Percentiles rank a stretch among this genome's conserved stretches.
phyloP scores from a whole-genome alignment of 176 grass and related monocot genomes.

The Chrysopogon serrulatus region DNA sequence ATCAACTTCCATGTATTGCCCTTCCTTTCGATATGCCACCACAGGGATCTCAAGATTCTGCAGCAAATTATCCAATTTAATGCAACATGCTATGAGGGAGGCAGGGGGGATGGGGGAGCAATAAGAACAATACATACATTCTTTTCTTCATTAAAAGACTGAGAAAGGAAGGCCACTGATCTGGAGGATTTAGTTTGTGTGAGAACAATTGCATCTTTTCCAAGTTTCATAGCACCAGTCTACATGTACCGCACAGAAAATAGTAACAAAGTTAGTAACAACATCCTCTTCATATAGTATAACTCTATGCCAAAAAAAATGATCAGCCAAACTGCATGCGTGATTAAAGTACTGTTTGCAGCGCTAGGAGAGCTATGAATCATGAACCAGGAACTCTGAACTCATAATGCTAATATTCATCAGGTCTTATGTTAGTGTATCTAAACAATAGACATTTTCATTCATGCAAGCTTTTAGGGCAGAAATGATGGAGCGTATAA shows the following conservation, averaged over 20 bases:
- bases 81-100: background rate
- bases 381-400: constrained; percentile 8
- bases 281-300: background rate
- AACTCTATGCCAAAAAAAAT: background rate
- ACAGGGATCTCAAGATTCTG: constrained; percentile 92
- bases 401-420: background rate
- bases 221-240: constrained; percentile 93
- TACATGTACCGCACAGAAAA: constrained; percentile 30
- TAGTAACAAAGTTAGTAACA: background rate
- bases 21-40: constrained; percentile 65
- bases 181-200: constrained; percentile 72
- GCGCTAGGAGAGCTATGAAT: background rate
- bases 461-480: background rate
- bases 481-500: background rate
- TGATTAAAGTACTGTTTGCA: constrained; percentile 10
- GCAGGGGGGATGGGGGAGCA: background rate
- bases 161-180: constrained; percentile 83
- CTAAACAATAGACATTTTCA: background rate
- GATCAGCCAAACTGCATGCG: background rate
- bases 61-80: constrained; percentile 18
- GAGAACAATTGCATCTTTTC: constrained; percentile 85
- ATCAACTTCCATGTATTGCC: constrained; percentile 87
- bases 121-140: constrained; percentile 43
- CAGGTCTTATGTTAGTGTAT: background rate
- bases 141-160: constrained; percentile 75